A percentile compares a stretch with the other conserved stretches of the same genome.
phyloP scores from a whole-genome alignment of 2,329 filamentous ascomycete genomes.

The Cladophialophora yegresii region DNA sequence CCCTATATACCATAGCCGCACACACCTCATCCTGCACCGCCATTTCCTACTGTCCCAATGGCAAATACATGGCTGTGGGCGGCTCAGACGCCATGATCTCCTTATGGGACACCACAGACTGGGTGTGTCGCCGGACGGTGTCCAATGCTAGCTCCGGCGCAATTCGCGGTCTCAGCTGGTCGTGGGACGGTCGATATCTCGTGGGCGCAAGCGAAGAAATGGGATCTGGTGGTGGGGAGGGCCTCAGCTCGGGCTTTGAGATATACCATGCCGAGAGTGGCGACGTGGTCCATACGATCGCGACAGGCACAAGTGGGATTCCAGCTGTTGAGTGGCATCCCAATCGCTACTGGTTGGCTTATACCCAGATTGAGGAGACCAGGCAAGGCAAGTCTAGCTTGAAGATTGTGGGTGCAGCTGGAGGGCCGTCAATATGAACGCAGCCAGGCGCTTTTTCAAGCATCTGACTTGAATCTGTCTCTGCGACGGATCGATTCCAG shows the following conservation, averaged over 20 bases:
- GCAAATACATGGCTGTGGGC: slow-evolving; percentile 53
- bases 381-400: slow-evolving; percentile 45
- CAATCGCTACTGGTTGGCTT: slow-evolving; percentile 53
- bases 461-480: not conserved
- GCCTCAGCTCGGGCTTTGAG: slow-evolving; percentile 45
- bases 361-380: slow-evolving; percentile 49
- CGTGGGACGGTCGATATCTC: slow-evolving; percentile 53
- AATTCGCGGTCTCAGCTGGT: slow-evolving; percentile 53
- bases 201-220: slow-evolving; percentile 53
- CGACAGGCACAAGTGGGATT: slow-evolving; percentile 46
- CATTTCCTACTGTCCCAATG: slow-evolving; percentile 50
- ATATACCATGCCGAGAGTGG: slow-evolving; percentile 55
- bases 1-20: slow-evolving; percentile 50
- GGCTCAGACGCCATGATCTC: slow-evolving; percentile 54
- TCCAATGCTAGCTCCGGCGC: slow-evolving; percentile 49
- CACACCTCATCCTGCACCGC: slow-evolving; percentile 54
- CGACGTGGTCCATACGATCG: slow-evolving; percentile 51
- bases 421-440: slow-evolving; percentile 37
- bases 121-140: slow-evolving; percentile 53
- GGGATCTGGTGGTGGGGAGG: slow-evolving; percentile 43
- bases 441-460: not conserved
- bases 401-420: slow-evolving; percentile 53
- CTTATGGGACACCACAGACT: slow-evolving; percentile 55
- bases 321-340: slow-evolving; percentile 55
- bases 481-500: not conserved